A percentile compares a stretch with the other conserved stretches of the same genome.
phyloP scores from a whole-genome alignment of 495 filamentous ascomycete species.

The Hyaloscypha bicolor region DNA sequence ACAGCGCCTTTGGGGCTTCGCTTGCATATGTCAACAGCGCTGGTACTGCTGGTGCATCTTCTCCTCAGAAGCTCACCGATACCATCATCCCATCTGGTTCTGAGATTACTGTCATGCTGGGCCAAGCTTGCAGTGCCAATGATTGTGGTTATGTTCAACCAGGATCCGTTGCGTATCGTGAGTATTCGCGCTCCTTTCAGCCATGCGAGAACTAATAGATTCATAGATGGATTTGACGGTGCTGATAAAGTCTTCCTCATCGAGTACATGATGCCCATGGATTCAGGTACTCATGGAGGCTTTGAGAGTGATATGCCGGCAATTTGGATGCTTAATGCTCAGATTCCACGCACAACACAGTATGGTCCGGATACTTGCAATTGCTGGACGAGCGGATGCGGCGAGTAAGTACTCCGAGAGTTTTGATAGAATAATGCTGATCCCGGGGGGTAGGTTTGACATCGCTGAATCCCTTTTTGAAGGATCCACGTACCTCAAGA shows the following conservation, averaged over 20 bases:
- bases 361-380: slow-evolving; percentile 60
- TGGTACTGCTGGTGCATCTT: slow-evolving; percentile 49
- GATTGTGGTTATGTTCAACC: slow-evolving; percentile 60
- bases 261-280: slow-evolving; percentile 67
- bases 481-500: slow-evolving; percentile 52
- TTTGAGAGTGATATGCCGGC: slow-evolving; percentile 60
- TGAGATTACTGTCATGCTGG: slow-evolving; percentile 65
- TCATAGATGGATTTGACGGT: slow-evolving; percentile 65
- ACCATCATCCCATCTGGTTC: slow-evolving; percentile 51
- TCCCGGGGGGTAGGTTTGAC: slow-evolving; percentile 46
- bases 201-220: background rate
- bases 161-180: slow-evolving; percentile 63
- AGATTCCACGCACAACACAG: slow-evolving; percentile 66
- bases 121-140: slow-evolving; percentile 50
- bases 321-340: slow-evolving; percentile 68
- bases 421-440: background rate
- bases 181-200: slow-evolving; percentile 28
- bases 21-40: slow-evolving; percentile 60
- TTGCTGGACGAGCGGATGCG: slow-evolving; percentile 70
- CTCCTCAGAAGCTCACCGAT: slow-evolving; percentile 53
- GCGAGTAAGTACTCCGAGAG: slow-evolving; percentile 45
- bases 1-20: slow-evolving; percentile 61
- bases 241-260: slow-evolving; percentile 64
- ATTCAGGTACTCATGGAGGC: slow-evolving; percentile 39
- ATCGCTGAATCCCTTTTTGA: slow-evolving; percentile 64